Conservation (phyloP, 78 protist species). For the Isochrysis galbana region DNA sequence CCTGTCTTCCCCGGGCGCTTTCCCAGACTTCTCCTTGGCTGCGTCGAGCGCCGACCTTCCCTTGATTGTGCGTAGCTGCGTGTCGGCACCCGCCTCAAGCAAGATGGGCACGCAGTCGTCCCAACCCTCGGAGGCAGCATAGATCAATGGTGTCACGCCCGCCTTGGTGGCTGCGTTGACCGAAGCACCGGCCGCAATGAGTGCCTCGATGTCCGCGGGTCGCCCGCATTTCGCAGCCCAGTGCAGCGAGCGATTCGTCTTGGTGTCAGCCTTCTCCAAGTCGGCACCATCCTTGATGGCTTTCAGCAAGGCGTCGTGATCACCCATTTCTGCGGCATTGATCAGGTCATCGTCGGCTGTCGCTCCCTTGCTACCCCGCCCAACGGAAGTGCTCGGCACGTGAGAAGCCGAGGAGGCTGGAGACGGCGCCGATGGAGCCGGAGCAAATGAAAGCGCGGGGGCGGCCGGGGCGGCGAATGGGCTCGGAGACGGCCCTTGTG, state of each 20-base stretch:
- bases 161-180: neutral
- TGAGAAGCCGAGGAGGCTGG: too few species aligned
- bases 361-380: too few species aligned
- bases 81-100: neutral
- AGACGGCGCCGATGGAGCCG: too few species aligned
- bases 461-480: neutral
- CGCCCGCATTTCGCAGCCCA: slow-evolving; percentile 25
- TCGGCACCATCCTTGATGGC: neutral
- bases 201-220: neutral
- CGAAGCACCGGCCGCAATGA: neutral
- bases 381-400: too few species aligned
- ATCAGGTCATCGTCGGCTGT: neutral
- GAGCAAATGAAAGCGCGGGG: too few species aligned
- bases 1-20: neutral
- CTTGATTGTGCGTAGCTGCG: neutral
- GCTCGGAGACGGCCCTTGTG: too few species aligned
- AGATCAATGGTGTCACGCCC: neutral
- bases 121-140: neutral
- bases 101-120: slow-evolving; percentile 8
- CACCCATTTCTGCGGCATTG: slow-evolving; percentile 8
- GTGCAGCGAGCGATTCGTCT: slow-evolving; percentile 6
- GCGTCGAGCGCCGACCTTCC: neutral
- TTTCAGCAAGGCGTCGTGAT: neutral
- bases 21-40: neutral
- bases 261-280: neutral